Evolutionary conservation across 768 basidiomycete species (phyloP).

Genomic region (Neoboletus magnificus): DNA sequence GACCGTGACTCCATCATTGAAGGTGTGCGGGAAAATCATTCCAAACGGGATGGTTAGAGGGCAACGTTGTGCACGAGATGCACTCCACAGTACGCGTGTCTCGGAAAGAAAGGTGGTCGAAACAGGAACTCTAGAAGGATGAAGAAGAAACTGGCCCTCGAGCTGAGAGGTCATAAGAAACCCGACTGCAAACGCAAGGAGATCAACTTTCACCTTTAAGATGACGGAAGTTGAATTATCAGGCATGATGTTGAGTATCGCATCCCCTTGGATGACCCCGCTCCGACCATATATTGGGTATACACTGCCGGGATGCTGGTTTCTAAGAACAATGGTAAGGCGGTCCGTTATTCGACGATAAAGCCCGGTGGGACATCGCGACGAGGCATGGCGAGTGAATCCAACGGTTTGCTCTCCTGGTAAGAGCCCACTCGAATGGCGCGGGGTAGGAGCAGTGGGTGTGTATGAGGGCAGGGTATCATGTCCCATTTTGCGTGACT

Average conservation of each 20-base stretch:
- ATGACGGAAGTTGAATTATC: slow-evolving; percentile 15
- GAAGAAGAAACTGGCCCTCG: slow-evolving; percentile 24
- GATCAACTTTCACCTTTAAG: slow-evolving; percentile 20
- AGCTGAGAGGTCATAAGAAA: slow-evolving; percentile 13
- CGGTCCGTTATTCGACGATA: slow-evolving; percentile 31
- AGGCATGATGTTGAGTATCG: slow-evolving; percentile 12
- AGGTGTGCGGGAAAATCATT: slow-evolving; percentile 44
- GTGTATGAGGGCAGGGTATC: slow-evolving; percentile 47
- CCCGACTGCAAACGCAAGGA: background rate
- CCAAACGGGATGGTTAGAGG: slow-evolving; percentile 42
- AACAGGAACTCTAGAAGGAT: slow-evolving; percentile 9
- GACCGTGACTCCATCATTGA: slow-evolving; percentile 31
- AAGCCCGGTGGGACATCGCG: slow-evolving; percentile 11
- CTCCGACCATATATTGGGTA: slow-evolving; percentile 20
- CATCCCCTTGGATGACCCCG: slow-evolving; percentile 23
- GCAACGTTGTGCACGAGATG: slow-evolving; percentile 18
- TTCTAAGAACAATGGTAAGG: slow-evolving; percentile 23
- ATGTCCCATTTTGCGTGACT: slow-evolving; percentile 5
- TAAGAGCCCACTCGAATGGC: slow-evolving; percentile 50
- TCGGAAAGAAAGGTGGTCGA: slow-evolving; percentile 17
- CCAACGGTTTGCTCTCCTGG: slow-evolving; percentile 51
- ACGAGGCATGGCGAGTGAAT: slow-evolving; percentile 31
- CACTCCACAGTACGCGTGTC: slow-evolving; percentile 20
- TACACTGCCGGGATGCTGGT: slow-evolving; percentile 22
- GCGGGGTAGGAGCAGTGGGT: slow-evolving; percentile 48